A percentile compares a stretch with the other conserved stretches of the same genome.
These are phyloP conservation scores for Paramarasmius palmivorus DNA, from an alignment of 1,284 basidiomycete genomes.

Conservation along the genomic window DNA sequence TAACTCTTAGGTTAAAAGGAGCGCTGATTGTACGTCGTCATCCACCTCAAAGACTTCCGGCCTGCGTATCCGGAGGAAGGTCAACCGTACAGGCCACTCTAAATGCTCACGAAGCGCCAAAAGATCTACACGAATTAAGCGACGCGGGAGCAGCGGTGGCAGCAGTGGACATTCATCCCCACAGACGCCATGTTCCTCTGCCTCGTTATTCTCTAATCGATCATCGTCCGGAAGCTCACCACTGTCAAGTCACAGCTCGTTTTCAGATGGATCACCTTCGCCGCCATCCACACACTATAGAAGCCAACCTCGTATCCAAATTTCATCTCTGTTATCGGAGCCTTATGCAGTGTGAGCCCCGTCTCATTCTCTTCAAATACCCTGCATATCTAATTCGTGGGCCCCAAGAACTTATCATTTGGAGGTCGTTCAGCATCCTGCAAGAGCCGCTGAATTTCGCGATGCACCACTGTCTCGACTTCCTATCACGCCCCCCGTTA, in stretches of 20 bases:
- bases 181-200: slow-evolving; percentile 33
- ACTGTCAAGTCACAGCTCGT: slow-evolving; percentile 38
- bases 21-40: background rate
- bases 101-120: background rate
- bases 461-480: slow-evolving; percentile 73
- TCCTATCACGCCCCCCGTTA: slow-evolving; percentile 78
- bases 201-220: slow-evolving; percentile 29
- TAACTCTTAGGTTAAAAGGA: background rate
- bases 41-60: background rate
- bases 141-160: background rate
- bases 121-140: background rate
- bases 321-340: slow-evolving; percentile 54
- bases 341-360: background rate
- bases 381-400: background rate
- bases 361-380: too few species aligned
- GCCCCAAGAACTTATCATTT: slow-evolving; percentile 66
- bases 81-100: background rate
- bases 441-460: slow-evolving; percentile 78
- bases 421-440: slow-evolving; percentile 80
- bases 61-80: slow-evolving; percentile 4
- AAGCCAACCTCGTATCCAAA: slow-evolving; percentile 49
- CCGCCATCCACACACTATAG: slow-evolving; percentile 33
- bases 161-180: slow-evolving; percentile 42
- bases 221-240: slow-evolving; percentile 37
- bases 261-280: slow-evolving; percentile 29